phyloP scores from a whole-genome alignment of 768 basidiomycete genomes.

The Boletus rubroflammeus region DNA sequence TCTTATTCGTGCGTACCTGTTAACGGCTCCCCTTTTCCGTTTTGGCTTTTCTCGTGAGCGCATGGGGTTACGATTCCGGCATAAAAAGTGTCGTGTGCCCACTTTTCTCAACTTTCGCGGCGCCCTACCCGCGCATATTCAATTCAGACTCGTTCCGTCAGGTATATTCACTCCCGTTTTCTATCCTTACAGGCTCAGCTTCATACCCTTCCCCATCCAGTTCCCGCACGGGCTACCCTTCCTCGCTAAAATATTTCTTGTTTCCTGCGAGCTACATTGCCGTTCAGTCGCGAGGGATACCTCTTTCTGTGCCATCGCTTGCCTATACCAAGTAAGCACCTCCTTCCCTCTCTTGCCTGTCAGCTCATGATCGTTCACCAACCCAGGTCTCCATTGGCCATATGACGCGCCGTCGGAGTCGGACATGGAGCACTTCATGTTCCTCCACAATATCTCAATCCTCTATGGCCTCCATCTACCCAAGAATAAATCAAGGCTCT shows the following conservation, averaged over 20 bases:
- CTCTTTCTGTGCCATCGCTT: too few species aligned
- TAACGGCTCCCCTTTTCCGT: too few species aligned
- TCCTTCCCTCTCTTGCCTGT: background rate
- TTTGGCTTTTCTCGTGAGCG: too few species aligned
- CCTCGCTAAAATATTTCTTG: background rate
- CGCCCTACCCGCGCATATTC: background rate
- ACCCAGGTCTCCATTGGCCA: background rate
- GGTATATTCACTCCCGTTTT: background rate
- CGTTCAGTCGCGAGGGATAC: background rate
- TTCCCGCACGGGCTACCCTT: background rate
- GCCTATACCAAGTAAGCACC: constrained; percentile 1
- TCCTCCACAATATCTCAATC: constrained; percentile 23
- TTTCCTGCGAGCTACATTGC: background rate
- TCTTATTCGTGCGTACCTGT: too few species aligned
- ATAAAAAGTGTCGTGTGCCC: constrained; percentile 30
- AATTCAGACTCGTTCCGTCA: background rate
- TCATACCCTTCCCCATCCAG: background rate
- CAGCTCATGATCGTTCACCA: background rate
- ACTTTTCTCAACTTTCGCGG: background rate
- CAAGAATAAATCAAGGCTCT: constrained; percentile 20
- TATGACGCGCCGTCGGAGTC: constrained; percentile 6
- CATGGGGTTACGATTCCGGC: constrained; percentile 4
- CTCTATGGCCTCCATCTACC: constrained; percentile 24
- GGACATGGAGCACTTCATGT: constrained; percentile 21
- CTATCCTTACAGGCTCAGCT: background rate